phyloP scores from a whole-genome alignment of 495 filamentous ascomycete species.

The Aspergillus conjunctus region DNA sequence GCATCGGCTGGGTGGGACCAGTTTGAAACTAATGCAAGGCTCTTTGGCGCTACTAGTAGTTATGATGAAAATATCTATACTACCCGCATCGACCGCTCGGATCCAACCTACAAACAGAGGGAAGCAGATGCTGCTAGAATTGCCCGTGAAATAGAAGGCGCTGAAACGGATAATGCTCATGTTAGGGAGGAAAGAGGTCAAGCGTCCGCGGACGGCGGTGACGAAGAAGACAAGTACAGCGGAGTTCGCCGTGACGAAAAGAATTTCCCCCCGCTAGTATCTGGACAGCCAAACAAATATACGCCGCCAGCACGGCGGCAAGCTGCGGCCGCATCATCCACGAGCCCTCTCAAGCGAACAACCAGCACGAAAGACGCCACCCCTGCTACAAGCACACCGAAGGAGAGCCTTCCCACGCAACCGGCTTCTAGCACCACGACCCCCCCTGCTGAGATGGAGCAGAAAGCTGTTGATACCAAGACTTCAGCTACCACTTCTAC shows the following conservation, averaged over 20 bases:
- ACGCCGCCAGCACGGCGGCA: constrained; percentile 85
- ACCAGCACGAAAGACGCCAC: constrained; percentile 29
- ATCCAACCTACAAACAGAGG: constrained; percentile 77
- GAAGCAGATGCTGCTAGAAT: constrained; percentile 77
- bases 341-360: constrained; percentile 35
- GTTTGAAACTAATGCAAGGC: constrained; percentile 84
- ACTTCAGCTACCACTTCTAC: constrained; percentile 25
- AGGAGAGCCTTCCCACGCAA: constrained; percentile 41
- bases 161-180: constrained; percentile 69
- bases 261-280: constrained; percentile 67
- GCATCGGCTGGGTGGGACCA: constrained; percentile 77
- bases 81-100: constrained; percentile 77
- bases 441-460: constrained; percentile 35
- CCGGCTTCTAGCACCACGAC: constrained; percentile 24
- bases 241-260: constrained; percentile 76
- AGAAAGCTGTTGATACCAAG: constrained; percentile 38
- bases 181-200: constrained; percentile 87
- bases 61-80: constrained; percentile 97
- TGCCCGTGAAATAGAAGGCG: constrained; percentile 85
- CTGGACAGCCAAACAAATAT: constrained; percentile 73
- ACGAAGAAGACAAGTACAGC: constrained; percentile 94
- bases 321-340: constrained; percentile 76
- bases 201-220: constrained; percentile 65
- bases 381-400: constrained; percentile 17
- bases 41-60: constrained; percentile 81